Percentiles rank a stretch among this genome's conserved stretches.
Evolutionary conservation across 2,329 filamentous ascomycete genomes (phyloP).

Genomic region (Paracamarosporium sp.): DNA sequence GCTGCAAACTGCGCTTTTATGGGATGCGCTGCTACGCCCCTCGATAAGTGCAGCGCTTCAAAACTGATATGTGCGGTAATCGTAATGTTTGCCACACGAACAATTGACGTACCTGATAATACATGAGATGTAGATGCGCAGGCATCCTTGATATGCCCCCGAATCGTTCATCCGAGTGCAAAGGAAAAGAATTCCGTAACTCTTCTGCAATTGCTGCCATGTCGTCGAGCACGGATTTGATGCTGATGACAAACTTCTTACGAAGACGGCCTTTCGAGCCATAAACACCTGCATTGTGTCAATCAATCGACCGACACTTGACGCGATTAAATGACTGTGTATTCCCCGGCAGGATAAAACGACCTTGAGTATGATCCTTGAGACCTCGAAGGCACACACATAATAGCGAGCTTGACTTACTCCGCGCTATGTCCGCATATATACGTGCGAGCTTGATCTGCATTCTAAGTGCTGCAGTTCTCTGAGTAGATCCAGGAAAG

Average conservation of each 20-base stretch:
- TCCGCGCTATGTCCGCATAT: slow-evolving; percentile 53
- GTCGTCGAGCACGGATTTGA: slow-evolving; percentile 49
- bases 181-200: slow-evolving; percentile 45
- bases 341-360: not conserved
- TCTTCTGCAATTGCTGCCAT: slow-evolving; percentile 51
- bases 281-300: slow-evolving; percentile 48
- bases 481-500: slow-evolving; percentile 49
- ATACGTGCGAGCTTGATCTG: slow-evolving; percentile 56
- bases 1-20: no score
- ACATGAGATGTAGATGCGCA: slow-evolving; percentile 44
- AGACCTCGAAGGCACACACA: not conserved
- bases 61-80: no score
- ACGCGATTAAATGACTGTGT: not conserved
- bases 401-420: slow-evolving; percentile 38
- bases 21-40: no score
- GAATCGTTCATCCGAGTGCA: slow-evolving; percentile 45
- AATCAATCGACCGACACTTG: not conserved
- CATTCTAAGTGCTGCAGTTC: slow-evolving; percentile 50
- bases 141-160: slow-evolving; percentile 52
- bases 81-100: no score
- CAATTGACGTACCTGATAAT: slow-evolving; percentile 49
- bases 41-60: no score
- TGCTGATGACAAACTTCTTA: slow-evolving; percentile 43
- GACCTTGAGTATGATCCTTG: not conserved
- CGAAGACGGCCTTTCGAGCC: slow-evolving; percentile 55